Evolutionary conservation across 2,329 filamentous ascomycete genomes (phyloP).

Genomic region (Fusarium sp.): DNA sequence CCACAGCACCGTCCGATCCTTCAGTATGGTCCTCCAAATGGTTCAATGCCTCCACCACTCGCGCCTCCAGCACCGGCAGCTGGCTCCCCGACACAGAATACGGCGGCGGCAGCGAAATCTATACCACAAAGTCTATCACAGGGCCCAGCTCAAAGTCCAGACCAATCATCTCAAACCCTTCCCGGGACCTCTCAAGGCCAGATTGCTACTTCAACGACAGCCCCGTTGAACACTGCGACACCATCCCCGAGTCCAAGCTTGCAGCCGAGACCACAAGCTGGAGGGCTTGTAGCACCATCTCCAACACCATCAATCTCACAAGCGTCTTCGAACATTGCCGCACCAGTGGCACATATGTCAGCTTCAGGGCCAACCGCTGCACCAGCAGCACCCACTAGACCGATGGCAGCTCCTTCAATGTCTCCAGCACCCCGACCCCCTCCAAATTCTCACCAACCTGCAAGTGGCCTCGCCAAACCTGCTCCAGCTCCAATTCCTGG

Average conservation of each 20-base stretch:
- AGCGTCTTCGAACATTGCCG: slow-evolving; percentile 34
- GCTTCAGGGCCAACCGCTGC: slow-evolving; percentile 38
- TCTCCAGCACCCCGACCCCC: slow-evolving; percentile 40
- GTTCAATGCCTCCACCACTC: slow-evolving; percentile 65
- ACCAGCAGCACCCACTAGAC: slow-evolving; percentile 37
- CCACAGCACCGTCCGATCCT: slow-evolving; percentile 62
- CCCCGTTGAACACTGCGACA: slow-evolving; percentile 22
- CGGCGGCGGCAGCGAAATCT: slow-evolving; percentile 27
- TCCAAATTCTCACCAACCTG: slow-evolving; percentile 24
- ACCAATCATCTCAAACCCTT: slow-evolving; percentile 27
- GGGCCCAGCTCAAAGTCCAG: slow-evolving; percentile 26
- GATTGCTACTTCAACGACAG: slow-evolving; percentile 12
- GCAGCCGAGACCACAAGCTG: slow-evolving; percentile 25
- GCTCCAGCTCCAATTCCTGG: slow-evolving; percentile 21
- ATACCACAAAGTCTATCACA: slow-evolving; percentile 34
- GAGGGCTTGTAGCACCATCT: slow-evolving; percentile 30
- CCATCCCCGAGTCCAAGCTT: slow-evolving; percentile 32
- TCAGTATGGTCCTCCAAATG: slow-evolving; percentile 73
- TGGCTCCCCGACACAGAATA: slow-evolving; percentile 32
- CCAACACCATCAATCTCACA: slow-evolving; percentile 34
- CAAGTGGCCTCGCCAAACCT: slow-evolving; percentile 28
- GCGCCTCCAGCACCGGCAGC: slow-evolving; percentile 46
- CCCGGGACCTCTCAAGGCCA: slow-evolving; percentile 24
- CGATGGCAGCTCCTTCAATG: slow-evolving; percentile 34
- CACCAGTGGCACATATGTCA: slow-evolving; percentile 28